Evolutionary conservation across 2,329 filamentous ascomycete species (phyloP), one percentile per base, ranked within the genome.

Genomic region (Trichoderma citrinoviride): DNA sequence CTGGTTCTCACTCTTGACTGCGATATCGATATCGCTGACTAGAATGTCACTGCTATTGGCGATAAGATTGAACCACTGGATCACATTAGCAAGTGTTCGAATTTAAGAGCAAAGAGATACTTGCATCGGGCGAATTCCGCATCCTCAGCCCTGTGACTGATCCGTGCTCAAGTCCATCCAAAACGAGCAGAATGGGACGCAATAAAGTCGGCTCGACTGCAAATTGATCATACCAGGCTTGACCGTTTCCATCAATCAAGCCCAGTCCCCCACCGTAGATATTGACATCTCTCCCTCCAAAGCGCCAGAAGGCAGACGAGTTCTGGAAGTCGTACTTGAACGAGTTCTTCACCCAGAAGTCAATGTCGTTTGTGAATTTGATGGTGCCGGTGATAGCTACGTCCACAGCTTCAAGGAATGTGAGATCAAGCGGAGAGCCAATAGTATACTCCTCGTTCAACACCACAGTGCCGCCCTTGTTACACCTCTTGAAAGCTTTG

Each of bases 151-250:
- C 56, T 0, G 56, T 60, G 17, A 60, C 44, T n/a, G 56, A 60
- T 3, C 56, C 56, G 2, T 3, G 23, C 7, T 60, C 3, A 7
- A 60, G 27, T 40, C 56, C 56, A 23, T 60, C 56, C n/a, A 60
- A 3, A 6, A 60, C 56, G 5, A 60, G 29, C 14, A 60, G 14
- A 19, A 60, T 49, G 8, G 56, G 56, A 10, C 56, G 43, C 29
- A 49, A 8, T 14, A 60, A 27, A 49, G 56, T 60, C 23, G 56
- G 56, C 8, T 60, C 21, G 10, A 19, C 44, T 5, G 56, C 56
- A 49, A 60, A 60, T 25, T 27, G 43, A 49, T 60, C 56, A 19
- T 60, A 60, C 56, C 56, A 60, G 23, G 56, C 56, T 37, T 60
- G 56, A 1, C 56, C 56, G 5, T 60, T 60, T 40, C 56, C 56